Base-by-base conservation (phyloP, 805 yeast genomes). In the Pichia deserticola region DNA sequence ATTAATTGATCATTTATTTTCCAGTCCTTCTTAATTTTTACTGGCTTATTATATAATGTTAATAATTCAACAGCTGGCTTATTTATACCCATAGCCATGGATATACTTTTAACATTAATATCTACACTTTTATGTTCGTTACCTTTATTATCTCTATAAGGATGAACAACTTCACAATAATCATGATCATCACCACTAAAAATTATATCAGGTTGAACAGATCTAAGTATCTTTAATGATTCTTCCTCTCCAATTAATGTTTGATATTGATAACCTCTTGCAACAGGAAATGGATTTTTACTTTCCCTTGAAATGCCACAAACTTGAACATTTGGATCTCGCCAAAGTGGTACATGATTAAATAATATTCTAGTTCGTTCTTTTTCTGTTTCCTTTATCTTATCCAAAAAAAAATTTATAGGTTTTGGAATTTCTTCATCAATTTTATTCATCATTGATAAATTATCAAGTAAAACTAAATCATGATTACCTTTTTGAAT, bases 141-240 rank as follows among this genome's bases (percentile, higher is more conserved):
- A 3, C 41, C 51, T 7, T 36, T 45, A 3, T 36, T 13, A 36
- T 49, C 50, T 3, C 33, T 49, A 36, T 56, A 68, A 5, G 57
- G 50, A 62, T 92, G 97, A 25, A 69, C 67, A 33, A 84, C 75
- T 55, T 86, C 88, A 65, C 99, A 93, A 57, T 86, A 89, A 64
- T 93, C 99, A 66, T 93, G 99, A 63, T 93, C 98, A 64, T 93
- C 99, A 2, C 98, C 99, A 10, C 93, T 80, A 58, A 90, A 85
- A 4, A 86, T 74, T n/a, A 82, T 65, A 15, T 72, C 73, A 0
- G 99, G 99, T 42, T 74, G 69, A 4, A 90, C 60, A 5, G 65
- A 68, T 1, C 69, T 54, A 45, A 93, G 68, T 10, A 93, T 73
- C 25, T 77, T 73, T 39, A 77, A 73, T 0, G 90, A 69, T 2